These are phyloP conservation scores for Melampsora larici-populina DNA, from an alignment of 1,284 basidiomycete genomes.

Conservation along the genomic window DNA sequence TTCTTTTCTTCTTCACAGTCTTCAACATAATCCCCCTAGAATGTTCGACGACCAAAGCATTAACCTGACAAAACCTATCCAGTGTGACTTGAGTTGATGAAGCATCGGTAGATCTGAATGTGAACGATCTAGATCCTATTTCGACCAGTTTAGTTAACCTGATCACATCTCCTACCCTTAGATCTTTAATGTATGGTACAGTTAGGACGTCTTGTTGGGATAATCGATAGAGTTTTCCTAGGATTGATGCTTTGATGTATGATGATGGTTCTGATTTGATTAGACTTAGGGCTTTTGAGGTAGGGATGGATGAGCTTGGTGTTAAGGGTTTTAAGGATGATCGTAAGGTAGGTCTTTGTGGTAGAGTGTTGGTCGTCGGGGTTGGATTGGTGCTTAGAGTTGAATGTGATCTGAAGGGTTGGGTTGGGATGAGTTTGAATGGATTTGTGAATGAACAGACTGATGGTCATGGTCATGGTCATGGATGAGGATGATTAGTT, in stretches of 20 bases:
- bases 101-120: slow-evolving; percentile 62
- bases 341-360: slow-evolving; percentile 20
- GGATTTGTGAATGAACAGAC: too few relatives aligned
- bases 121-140: slow-evolving; percentile 89
- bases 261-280: slow-evolving; percentile 67
- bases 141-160: slow-evolving; percentile 83
- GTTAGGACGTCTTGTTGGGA: slow-evolving; percentile 86
- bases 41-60: slow-evolving; percentile 90
- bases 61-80: slow-evolving; percentile 62
- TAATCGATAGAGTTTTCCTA: slow-evolving; percentile 80
- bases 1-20: slow-evolving; percentile 91
- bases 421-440: too few relatives aligned
- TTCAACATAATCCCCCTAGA: slow-evolving; percentile 88
- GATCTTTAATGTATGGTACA: slow-evolving; percentile 65
- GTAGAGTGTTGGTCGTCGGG: background rate
- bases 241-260: slow-evolving; percentile 86
- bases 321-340: slow-evolving; percentile 6
- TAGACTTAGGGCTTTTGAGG: slow-evolving; percentile 52
- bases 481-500: too few relatives aligned
- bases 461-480: too few relatives aligned
- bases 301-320: background rate
- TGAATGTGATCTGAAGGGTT: too few relatives aligned
- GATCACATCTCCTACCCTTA: slow-evolving; percentile 76
- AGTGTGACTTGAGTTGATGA: slow-evolving; percentile 14
- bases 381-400: too few relatives aligned